Conservation (phyloP, 495 filamentous ascomycete genomes). For the Opeltia flavorubescens region DNA sequence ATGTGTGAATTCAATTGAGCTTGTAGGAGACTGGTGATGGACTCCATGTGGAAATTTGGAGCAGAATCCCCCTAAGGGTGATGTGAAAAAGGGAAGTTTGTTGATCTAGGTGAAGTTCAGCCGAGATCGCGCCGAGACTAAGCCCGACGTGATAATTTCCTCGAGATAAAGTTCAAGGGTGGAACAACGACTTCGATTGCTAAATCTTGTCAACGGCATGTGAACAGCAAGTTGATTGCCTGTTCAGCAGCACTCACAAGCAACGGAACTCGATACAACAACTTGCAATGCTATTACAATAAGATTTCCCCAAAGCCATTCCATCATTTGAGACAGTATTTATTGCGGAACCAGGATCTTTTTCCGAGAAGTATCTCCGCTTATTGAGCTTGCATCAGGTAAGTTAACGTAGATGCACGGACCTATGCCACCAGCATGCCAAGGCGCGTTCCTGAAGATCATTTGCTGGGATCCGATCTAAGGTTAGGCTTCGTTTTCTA, state of each 20-base stretch:
- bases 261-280: background rate
- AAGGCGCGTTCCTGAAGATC: slow-evolving; percentile 1
- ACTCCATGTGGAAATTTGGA: background rate
- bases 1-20: background rate
- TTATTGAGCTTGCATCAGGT: no score
- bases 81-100: background rate
- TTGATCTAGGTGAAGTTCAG: background rate
- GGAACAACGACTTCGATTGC: background rate
- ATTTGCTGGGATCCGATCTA: no score
- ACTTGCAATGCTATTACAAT: background rate
- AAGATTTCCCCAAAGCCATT: background rate
- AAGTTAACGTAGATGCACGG: no score
- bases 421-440: background rate
- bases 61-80: background rate
- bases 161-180: background rate
- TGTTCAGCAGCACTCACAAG: background rate
- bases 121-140: background rate
- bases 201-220: background rate
- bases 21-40: background rate
- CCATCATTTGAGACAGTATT: background rate
- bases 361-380: background rate
- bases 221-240: background rate
- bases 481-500: no score
- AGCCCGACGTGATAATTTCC: background rate
- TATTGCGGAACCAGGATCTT: background rate